Conservation (phyloP, 2,329 filamentous ascomycete genomes). For the Fusarium sambucinum region DNA sequence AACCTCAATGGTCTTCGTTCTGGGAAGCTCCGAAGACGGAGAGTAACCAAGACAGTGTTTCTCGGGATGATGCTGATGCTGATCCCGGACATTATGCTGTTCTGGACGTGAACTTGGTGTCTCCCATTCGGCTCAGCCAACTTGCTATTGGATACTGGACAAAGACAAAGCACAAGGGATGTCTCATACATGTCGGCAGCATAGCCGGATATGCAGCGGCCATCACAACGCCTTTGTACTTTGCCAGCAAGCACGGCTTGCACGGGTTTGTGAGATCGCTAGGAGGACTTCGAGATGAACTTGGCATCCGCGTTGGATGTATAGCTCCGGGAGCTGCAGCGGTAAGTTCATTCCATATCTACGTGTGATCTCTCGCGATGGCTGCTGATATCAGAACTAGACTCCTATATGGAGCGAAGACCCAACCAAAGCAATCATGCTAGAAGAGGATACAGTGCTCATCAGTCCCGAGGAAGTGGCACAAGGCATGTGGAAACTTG, state of each 20-base stretch:
- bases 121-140: conserved; percentile 55
- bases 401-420: conserved; percentile 54
- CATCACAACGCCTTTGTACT: conserved; percentile 53
- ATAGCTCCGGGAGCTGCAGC: conserved; percentile 53
- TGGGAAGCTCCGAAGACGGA: conserved; percentile 52
- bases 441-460: conserved; percentile 46
- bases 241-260: conserved; percentile 54
- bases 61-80: conserved; percentile 46
- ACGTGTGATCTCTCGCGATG: not conserved
- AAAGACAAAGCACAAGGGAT: conserved; percentile 46
- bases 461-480: conserved; percentile 51
- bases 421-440: conserved; percentile 47
- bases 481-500: conserved; percentile 49
- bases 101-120: conserved; percentile 54
- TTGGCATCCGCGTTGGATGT: conserved; percentile 42
- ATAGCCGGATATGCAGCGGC: conserved; percentile 50
- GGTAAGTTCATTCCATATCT: conserved; percentile 34
- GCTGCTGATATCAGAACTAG: conserved; percentile 23
- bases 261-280: conserved; percentile 53
- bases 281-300: conserved; percentile 46
- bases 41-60: conserved; percentile 47
- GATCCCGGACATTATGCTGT: conserved; percentile 52
- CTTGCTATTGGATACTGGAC: conserved; percentile 56
- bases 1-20: conserved; percentile 54
- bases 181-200: conserved; percentile 52